phyloP scores from a whole-genome alignment of 371 early-diverging fungal species.

The Haplosporangium sp. region DNA sequence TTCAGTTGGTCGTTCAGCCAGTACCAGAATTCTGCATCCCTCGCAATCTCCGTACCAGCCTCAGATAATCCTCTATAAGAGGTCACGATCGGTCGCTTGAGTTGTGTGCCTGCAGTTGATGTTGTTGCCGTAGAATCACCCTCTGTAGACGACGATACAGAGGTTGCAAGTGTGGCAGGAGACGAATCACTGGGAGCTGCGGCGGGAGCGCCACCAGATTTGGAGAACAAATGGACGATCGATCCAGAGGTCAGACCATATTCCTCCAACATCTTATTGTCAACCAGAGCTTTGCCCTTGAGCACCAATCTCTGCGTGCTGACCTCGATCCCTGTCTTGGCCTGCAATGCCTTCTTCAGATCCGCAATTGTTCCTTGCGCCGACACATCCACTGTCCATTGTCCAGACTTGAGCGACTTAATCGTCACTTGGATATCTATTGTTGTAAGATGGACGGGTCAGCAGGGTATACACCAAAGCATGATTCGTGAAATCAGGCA shows the following conservation, averaged over 20 bases:
- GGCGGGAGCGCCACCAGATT: constrained; percentile 52
- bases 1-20: constrained; percentile 44
- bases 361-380: constrained; percentile 43
- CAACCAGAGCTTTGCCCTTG: constrained; percentile 71
- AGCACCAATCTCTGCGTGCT: constrained; percentile 65
- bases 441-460: background rate
- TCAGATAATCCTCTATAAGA: constrained; percentile 44
- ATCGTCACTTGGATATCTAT: constrained; percentile 51
- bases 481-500: background rate
- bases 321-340: constrained; percentile 35
- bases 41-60: constrained; percentile 35
- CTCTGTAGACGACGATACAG: constrained; percentile 1
- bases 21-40: constrained; percentile 46
- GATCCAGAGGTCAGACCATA: constrained; percentile 59
- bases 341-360: constrained; percentile 37
- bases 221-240: constrained; percentile 65
- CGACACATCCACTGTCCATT: constrained; percentile 44
- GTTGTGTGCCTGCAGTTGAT: constrained; percentile 15
- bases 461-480: background rate
- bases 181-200: constrained; percentile 2
- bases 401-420: constrained; percentile 55
- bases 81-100: constrained; percentile 28
- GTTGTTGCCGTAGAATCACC: constrained; percentile 25
- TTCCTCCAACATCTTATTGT: constrained; percentile 64
- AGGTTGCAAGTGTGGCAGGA: constrained; percentile 4